Evolutionary conservation across 441 rosid species (phyloP), one percentile per base, ranked within the genome.

Genomic region (Breynia disticha): DNA sequence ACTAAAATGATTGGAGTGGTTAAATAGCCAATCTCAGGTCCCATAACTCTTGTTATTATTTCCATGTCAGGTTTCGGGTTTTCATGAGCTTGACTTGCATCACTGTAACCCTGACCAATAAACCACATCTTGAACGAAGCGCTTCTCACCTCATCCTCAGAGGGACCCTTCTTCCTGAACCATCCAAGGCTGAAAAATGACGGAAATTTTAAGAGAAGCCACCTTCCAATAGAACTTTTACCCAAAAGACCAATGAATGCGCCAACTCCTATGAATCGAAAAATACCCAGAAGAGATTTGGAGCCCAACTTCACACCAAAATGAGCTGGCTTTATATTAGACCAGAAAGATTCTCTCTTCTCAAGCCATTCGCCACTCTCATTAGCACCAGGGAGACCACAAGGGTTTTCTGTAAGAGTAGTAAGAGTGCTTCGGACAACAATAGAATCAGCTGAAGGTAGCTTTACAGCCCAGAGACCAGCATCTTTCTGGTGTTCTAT

Each of bases 81-180:
- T 43, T 66, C 68, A 57, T 63, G 64, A 55, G 57, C 72, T 9
- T 69, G 68, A 46, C 60, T 72, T 48, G 48, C 54, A 41, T 83
- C 76, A 22, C 95, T 83, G 49, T 64, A 87, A 42, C 96, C 98
- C 16, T 71, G 80, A 13, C 88, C 95, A 8, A 90, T 62, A 52
- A 87, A 87, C 98, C 90, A 83, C 96, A 90, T 87, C 65, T 87
- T 83, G 48, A 87, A 90, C 16, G 95, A 65, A 19, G 93, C 93
- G 24, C 83, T 80, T 48, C 67, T 72, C 22, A 90, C 87, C 66
- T 87, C 93, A 19, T 87, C 93, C 59, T 87, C 93, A 0, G 88
- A 61, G 4, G 98, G 95, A 58, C 98, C 96, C 12, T 67, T 65
- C 83, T 90, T 80, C 62, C 70, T 78, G 68, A 90, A 87, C 84